Base-by-base conservation (phyloP, 1,139 yeast species). In the Zygosaccharomyces sapae region DNA sequence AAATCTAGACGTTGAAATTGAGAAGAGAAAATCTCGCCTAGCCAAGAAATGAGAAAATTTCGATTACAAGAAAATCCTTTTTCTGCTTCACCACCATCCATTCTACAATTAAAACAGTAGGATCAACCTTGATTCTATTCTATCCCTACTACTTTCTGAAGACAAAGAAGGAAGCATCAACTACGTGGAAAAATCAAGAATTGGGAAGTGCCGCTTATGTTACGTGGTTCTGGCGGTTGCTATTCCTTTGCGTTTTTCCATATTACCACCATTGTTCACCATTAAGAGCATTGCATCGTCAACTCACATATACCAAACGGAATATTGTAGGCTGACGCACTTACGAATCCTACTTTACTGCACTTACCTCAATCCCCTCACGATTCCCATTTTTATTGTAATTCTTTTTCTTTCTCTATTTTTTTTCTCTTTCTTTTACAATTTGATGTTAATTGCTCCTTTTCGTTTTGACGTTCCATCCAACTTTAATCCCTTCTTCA, bases 1-100 rank as follows among this genome's bases (percentile, higher is more conserved):
- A 63, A 87, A 86, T 65, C 75, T 86, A 65, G 92, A 86, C 62
- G 75, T 81, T 55, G 96, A 87, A 67, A 83, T 80, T 64, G 79
- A 76, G 61, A 82, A 92, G 70, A 80, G 94, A 52, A 65, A 63
- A 46, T 12, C 43, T n/a, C 38, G 33, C 10, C 13, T 38, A 22
- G 33, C 33, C 10, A 38, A 38, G 22, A 38, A 38, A 22, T 22
- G 25, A 22, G 7, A 22, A 22, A 5, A 5, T 22, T 5, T 6
- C 7, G 25, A 22, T 22, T 22, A 5, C 7, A 22, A 6, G 25
- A 6, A 22, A 22, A 22, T 22, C 25, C 7, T 19, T 1, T 6
- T 22, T 22, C 7, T 22, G 8, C 25, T 22, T 22, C 7, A 22
- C 8, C 25, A 22, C 5, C 7, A 22, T 22, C 25, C 25, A 22